These are phyloP conservation scores for Populus euphratica DNA, from an alignment of 345 rosid species.

Conservation along the genomic window DNA sequence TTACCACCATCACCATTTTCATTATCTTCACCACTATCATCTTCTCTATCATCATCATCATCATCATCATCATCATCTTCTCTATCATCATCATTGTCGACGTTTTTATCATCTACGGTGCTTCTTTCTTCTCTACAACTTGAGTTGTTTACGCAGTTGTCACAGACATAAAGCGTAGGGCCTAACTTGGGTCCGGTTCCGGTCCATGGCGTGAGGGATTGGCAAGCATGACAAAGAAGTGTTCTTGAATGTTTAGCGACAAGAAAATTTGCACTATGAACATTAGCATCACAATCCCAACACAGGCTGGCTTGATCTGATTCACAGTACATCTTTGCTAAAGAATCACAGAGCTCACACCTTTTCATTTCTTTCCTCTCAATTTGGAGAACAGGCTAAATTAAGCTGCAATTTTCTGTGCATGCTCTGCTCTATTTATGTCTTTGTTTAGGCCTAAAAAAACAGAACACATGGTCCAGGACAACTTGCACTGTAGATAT, in stretches of 20 bases:
- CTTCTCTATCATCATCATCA: background rate
- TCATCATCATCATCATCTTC: too few species aligned
- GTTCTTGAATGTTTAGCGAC: constrained; percentile 23
- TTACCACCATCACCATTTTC: constrained; percentile 4
- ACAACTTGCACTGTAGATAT: constrained; percentile 28
- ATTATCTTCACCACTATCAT: background rate
- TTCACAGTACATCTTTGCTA: constrained; percentile 22
- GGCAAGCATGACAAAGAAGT: constrained; percentile 25
- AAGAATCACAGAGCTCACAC: constrained; percentile 24
- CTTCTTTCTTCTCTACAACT: background rate
- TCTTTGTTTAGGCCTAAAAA: constrained; percentile 6
- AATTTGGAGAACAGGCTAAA: background rate
- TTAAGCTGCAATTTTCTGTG: background rate
- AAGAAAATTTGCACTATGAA: constrained; percentile 26
- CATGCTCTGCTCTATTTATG: constrained; percentile 11
- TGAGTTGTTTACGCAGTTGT: constrained; percentile 11
- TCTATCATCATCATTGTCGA: background rate
- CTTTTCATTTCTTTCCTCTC: constrained; percentile 9
- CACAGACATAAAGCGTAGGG: constrained; percentile 20
- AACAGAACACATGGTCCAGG: constrained; percentile 21
- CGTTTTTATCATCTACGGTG: background rate
- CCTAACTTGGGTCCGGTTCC: constrained; percentile 16
- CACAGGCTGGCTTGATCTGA: constrained; percentile 31
- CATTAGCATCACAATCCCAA: constrained; percentile 20
- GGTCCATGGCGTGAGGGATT: constrained; percentile 24